phyloP scores from a whole-genome alignment of 164 flowering plant genomes.

The Sedum album region DNA sequence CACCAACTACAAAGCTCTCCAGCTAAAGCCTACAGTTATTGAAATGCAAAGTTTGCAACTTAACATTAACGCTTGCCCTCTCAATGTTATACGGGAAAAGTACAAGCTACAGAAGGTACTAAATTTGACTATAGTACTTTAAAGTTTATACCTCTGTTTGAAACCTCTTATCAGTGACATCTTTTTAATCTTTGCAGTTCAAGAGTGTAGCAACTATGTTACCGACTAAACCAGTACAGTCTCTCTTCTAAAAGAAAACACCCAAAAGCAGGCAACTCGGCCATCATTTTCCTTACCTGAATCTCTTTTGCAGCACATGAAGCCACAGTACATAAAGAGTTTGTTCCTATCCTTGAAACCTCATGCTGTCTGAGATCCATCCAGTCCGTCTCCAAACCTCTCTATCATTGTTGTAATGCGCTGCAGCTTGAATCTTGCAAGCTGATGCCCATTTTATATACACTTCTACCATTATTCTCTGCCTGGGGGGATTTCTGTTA shows the following conservation, averaged over 20 bases:
- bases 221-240: conserved; percentile 21
- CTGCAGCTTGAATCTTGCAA: no score
- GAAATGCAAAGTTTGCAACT: conserved; percentile 53
- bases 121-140: neutral
- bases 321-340: neutral
- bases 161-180: neutral
- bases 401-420: neutral
- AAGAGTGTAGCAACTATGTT: conserved; percentile 37
- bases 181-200: conserved; percentile 32
- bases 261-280: neutral
- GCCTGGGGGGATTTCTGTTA: no score
- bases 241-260: conserved; percentile 25
- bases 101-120: conserved; percentile 57
- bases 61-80: conserved; percentile 28
- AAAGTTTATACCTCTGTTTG: neutral
- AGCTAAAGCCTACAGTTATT: conserved; percentile 38
- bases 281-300: neutral
- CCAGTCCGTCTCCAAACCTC: neutral
- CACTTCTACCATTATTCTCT: no score
- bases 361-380: neutral
- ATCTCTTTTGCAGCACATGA: neutral
- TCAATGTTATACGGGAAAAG: conserved; percentile 55
- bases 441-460: no score
- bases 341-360: neutral
- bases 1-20: conserved; percentile 38